phyloP scores from a whole-genome alignment of 2,329 filamentous ascomycete species.

The Akanthomyces dipterigenus region DNA sequence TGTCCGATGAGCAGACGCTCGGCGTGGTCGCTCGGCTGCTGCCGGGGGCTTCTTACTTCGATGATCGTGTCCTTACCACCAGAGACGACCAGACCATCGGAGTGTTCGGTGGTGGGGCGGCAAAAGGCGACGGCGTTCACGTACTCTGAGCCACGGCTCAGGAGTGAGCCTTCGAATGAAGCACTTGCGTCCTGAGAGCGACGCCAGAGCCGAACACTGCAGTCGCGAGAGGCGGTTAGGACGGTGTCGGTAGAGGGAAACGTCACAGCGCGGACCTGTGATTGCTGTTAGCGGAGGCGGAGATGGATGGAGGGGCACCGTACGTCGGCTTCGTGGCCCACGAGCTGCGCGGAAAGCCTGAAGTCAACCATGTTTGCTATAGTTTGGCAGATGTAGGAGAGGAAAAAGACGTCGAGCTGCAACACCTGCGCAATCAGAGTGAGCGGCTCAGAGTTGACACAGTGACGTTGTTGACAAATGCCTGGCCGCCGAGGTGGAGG shows the following conservation, averaged over 20 bases:
- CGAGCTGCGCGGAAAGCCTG: conserved; percentile 85
- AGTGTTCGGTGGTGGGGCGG: conserved; percentile 58
- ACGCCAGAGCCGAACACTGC: conserved; percentile 82
- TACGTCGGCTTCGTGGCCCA: conserved; percentile 92
- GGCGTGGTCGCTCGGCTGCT: conserved; percentile 65
- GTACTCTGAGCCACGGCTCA: conserved; percentile 75
- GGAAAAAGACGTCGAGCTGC: not conserved
- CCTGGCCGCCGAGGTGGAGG: conserved; percentile 8
- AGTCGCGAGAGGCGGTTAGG: conserved; percentile 85
- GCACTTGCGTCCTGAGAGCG: conserved; percentile 59
- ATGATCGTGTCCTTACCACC: conserved; percentile 91
- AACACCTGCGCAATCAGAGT: conserved; percentile 8
- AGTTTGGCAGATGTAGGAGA: not conserved
- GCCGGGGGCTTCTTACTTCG: conserved; percentile 71
- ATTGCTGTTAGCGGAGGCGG: conserved; percentile 14
- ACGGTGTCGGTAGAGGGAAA: conserved; percentile 68
- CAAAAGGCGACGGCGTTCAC: conserved; percentile 80
- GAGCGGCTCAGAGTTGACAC: not conserved
- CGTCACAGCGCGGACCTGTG: conserved; percentile 75
- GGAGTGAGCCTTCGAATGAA: conserved; percentile 68
- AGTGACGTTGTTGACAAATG: conserved; percentile 12
- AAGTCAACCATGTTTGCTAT: conserved; percentile 62
- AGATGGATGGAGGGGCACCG: conserved; percentile 13
- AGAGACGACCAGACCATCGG: conserved; percentile 77
- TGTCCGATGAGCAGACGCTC: conserved; percentile 85